A percentile compares a stretch with the other conserved stretches of the same genome.
phyloP scores from a whole-genome alignment of 2,329 filamentous ascomycete species.

The Juglanconis oblonga region DNA sequence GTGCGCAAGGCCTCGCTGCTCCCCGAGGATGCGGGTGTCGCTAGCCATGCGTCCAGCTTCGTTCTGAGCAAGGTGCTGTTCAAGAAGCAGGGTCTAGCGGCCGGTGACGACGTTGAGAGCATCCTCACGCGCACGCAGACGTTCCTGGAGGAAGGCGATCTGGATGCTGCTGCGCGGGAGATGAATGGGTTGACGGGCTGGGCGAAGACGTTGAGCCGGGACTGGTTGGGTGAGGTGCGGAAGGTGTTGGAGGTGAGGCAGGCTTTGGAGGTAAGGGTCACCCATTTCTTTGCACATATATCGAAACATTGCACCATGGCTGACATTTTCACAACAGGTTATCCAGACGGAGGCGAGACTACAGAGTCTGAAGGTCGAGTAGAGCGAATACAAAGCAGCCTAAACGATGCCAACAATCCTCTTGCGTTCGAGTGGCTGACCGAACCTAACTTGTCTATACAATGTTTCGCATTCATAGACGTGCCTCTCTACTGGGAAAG shows the following conservation, averaged over 20 bases:
- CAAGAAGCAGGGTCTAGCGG: conserved; percentile 83
- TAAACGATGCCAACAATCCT: background rate
- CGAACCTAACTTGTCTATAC: conserved; percentile 1
- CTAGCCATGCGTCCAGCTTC: conserved; percentile 87
- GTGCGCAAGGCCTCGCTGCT: conserved; percentile 92
- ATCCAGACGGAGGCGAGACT: conserved; percentile 88
- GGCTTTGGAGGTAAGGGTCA: conserved; percentile 79
- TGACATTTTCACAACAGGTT: conserved; percentile 52
- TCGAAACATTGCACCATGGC: conserved; percentile 3
- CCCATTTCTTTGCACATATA: background rate
- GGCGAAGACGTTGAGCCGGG: conserved; percentile 91
- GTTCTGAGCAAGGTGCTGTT: conserved; percentile 93
- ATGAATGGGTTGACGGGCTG: conserved; percentile 92
- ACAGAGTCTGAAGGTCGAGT: conserved; percentile 83
- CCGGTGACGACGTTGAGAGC: conserved; percentile 88
- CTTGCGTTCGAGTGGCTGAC: background rate
- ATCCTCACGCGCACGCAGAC: conserved; percentile 87
- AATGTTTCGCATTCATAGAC: conserved; percentile 1
- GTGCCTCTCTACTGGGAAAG: background rate
- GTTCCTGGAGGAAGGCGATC: conserved; percentile 84
- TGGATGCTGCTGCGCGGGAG: conserved; percentile 88
- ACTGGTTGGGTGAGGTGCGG: conserved; percentile 89
- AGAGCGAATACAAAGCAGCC: conserved; percentile 24
- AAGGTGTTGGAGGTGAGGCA: conserved; percentile 94
- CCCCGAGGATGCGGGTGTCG: conserved; percentile 90